phyloP scores from a whole-genome alignment of 139 green algal species.

The Axilococcus clingmanii region DNA sequence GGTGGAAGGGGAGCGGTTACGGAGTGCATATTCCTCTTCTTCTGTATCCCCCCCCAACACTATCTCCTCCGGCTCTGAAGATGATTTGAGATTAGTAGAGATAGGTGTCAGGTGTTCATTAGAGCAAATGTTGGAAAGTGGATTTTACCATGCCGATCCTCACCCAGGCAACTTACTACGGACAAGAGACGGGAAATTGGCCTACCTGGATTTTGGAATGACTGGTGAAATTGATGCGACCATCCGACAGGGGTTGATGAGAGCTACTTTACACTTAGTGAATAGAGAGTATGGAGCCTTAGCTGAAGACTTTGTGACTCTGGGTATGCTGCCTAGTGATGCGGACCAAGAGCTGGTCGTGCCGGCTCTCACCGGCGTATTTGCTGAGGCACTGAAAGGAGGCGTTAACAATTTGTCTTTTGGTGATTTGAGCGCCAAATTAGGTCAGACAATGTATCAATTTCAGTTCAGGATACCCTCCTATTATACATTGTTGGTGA shows the following conservation, averaged over 20 bases:
- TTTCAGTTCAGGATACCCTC: constrained; percentile 74
- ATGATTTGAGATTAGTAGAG: constrained; percentile 81
- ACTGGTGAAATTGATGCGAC: constrained; percentile 50
- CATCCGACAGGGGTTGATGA: constrained; percentile 51
- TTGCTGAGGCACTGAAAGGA: constrained; percentile 58
- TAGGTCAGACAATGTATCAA: constrained; percentile 76
- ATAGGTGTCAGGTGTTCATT: constrained; percentile 47
- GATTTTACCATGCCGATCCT: constrained; percentile 53
- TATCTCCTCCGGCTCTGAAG: constrained; percentile 2
- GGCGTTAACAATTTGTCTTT: constrained; percentile 79
- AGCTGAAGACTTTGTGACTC: constrained; percentile 66
- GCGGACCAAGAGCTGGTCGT: constrained; percentile 50
- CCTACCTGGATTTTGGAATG: constrained; percentile 82
- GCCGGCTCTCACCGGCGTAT: constrained; percentile 68
- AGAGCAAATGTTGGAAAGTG: constrained; percentile 66
- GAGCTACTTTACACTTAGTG: constrained; percentile 79
- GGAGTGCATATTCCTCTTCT: constrained; percentile 21
- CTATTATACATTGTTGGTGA: constrained; percentile 86
- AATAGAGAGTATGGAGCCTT: constrained; percentile 56
- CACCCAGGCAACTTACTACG: constrained; percentile 63
- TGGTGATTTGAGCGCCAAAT: constrained; percentile 40
- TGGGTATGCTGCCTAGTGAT: constrained; percentile 69
- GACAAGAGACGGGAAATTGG: constrained; percentile 31
- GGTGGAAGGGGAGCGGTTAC: constrained; percentile 72
- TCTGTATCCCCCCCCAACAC: background rate